These are phyloP conservation scores for Irpex rosettiformis DNA, from an alignment of 1,284 basidiomycete species.

Conservation along the genomic window DNA sequence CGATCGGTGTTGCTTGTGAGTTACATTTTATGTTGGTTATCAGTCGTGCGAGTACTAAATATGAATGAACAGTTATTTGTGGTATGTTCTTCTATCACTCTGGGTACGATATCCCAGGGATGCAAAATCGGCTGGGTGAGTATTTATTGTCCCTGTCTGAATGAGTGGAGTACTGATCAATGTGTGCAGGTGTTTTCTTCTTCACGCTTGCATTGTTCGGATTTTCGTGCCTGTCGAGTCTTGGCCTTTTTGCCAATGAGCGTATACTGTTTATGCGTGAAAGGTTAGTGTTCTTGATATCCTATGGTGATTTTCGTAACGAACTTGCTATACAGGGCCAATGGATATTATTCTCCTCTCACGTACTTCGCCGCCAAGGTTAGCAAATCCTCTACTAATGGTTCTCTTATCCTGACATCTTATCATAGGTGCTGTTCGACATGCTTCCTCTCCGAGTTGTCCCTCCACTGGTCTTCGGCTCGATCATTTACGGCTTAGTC, in stretches of 20 bases:
- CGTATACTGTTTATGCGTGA: constrained; percentile 95
- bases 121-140: constrained; percentile 84
- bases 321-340: constrained; percentile 54
- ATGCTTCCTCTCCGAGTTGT: constrained; percentile 92
- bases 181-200: constrained; percentile 81
- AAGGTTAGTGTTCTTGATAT: constrained; percentile 48
- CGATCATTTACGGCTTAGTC: constrained; percentile 91
- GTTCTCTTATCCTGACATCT: background rate
- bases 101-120: constrained; percentile 85
- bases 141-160: constrained; percentile 9
- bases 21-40: too few relatives aligned
- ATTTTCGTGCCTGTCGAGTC: constrained; percentile 91
- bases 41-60: too few relatives aligned
- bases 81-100: constrained; percentile 81
- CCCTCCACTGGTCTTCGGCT: constrained; percentile 91
- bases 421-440: constrained; percentile 81
- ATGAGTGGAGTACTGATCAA: background rate
- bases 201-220: constrained; percentile 94
- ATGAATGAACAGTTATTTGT: constrained; percentile 81
- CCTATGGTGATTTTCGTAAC: background rate
- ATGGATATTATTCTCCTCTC: constrained; percentile 94
- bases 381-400: constrained; percentile 7
- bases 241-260: constrained; percentile 92
- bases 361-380: constrained; percentile 96
- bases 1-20: constrained; percentile 80